Conservation (phyloP, 2,329 filamentous ascomycete species). For the Trichoderma sp. region DNA sequence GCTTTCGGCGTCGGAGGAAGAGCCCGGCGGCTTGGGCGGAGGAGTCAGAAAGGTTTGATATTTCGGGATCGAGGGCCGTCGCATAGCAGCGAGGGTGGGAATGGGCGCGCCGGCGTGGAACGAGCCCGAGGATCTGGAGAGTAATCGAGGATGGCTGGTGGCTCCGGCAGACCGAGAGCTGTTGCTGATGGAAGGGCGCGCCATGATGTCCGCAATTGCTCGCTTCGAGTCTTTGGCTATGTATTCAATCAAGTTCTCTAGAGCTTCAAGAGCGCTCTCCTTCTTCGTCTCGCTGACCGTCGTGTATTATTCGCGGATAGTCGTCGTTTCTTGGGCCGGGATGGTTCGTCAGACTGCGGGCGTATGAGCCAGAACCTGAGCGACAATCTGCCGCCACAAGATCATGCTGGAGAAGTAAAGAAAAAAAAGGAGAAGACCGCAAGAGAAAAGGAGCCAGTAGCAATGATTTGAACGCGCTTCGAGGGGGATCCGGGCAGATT, state of each 20-base stretch:
- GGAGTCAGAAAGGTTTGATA: conserved; percentile 83
- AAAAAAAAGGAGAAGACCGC: background rate
- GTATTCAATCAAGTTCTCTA: background rate
- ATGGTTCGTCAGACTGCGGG: conserved; percentile 26
- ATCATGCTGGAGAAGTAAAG: conserved; percentile 18
- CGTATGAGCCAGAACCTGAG: conserved; percentile 28
- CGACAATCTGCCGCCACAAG: conserved; percentile 29
- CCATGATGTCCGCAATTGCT: background rate
- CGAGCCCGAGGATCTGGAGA: conserved; percentile 50
- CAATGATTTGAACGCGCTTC: background rate
- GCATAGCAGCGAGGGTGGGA: conserved; percentile 42
- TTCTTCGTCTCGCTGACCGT: background rate
- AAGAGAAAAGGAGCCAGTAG: background rate
- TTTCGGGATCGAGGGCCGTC: conserved; percentile 55
- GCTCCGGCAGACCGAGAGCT: conserved; percentile 12
- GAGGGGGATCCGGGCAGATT: conserved; percentile 13
- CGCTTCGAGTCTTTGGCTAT: background rate
- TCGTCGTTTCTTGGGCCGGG: background rate
- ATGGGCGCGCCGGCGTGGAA: conserved; percentile 59
- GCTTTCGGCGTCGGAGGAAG: conserved; percentile 43
- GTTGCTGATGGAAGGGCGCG: conserved; percentile 15
- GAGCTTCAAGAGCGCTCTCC: background rate
- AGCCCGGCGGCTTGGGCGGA: conserved; percentile 68
- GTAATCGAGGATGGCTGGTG: conserved; percentile 34
- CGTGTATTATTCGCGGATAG: background rate